phyloP scores from a whole-genome alignment of 2,329 filamentous ascomycete genomes.

The Colletotrichum agaves region DNA sequence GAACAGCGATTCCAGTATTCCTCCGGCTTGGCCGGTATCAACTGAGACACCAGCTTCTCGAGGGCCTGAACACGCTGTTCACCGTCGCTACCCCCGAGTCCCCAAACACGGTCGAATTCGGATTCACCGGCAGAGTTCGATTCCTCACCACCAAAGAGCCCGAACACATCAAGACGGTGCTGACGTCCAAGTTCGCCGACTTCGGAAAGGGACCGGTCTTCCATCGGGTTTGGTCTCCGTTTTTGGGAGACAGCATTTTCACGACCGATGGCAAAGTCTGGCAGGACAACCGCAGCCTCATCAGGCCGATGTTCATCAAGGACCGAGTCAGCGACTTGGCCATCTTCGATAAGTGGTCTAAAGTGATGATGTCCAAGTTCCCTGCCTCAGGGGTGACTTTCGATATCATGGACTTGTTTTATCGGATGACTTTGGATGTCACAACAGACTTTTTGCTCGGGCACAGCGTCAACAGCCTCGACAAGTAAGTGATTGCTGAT shows the following conservation, averaged over 20 bases:
- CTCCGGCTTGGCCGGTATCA: conserved; percentile 31
- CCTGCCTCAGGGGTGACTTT: conserved; percentile 64
- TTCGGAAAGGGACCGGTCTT: conserved; percentile 60
- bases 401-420: conserved; percentile 72
- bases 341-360: conserved; percentile 70
- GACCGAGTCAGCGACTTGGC: conserved; percentile 60
- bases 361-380: conserved; percentile 67
- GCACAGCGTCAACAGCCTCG: conserved; percentile 60
- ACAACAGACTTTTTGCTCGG: conserved; percentile 77
- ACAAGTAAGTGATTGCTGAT: conserved; percentile 45
- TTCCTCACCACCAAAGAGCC: conserved; percentile 63
- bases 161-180: conserved; percentile 55
- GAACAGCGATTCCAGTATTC: conserved; percentile 34
- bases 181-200: conserved; percentile 67
- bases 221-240: conserved; percentile 54
- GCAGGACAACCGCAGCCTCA: conserved; percentile 63
- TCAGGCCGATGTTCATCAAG: conserved; percentile 64
- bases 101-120: conserved; percentile 51
- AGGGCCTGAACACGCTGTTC: conserved; percentile 46
- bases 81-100: conserved; percentile 43
- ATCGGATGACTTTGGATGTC: conserved; percentile 73
- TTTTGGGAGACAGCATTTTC: conserved; percentile 68
- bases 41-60: conserved; percentile 44
- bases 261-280: conserved; percentile 62
- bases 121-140: conserved; percentile 45